A percentile compares a stretch with the other conserved stretches of the same genome.
Evolutionary conservation across 83 land plant species (phyloP).

Genomic region (Picea engelmannii): DNA sequence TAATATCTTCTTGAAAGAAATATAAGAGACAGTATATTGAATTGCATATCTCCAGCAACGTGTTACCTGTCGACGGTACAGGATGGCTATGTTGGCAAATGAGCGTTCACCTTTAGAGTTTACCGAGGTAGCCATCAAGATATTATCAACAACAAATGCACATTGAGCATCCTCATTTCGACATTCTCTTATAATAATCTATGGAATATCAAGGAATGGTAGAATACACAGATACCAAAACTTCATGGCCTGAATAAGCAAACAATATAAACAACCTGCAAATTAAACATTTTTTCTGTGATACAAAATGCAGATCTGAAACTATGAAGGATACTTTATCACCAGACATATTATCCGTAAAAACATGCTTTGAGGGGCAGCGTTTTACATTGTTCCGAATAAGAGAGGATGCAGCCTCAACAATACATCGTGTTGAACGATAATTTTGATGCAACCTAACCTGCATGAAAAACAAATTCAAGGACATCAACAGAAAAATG

Average conservation of each 20-base stretch:
- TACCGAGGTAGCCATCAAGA: constrained; percentile 58
- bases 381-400: constrained; percentile 70
- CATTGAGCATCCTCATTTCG: constrained; percentile 94
- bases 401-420: constrained; percentile 90
- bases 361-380: constrained; percentile 57
- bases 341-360: constrained; percentile 77
- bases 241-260: not conserved
- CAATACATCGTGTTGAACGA: constrained; percentile 94
- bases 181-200: constrained; percentile 88
- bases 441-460: constrained; percentile 87
- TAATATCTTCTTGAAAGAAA: not conserved
- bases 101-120: constrained; percentile 33
- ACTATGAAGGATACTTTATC: constrained; percentile 55
- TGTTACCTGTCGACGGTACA: constrained; percentile 92
- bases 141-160: constrained; percentile 88
- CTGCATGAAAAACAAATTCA: constrained; percentile 33
- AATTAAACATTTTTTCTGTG: not conserved
- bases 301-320: not conserved
- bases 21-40: not conserved
- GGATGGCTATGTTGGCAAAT: constrained; percentile 74
- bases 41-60: not conserved
- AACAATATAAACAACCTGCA: not conserved
- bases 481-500: not conserved
- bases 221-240: not conserved
- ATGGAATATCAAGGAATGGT: constrained; percentile 15